Base-by-base conservation (phyloP, 176 grass and related monocot genomes). In the Lolium perenne region DNA sequence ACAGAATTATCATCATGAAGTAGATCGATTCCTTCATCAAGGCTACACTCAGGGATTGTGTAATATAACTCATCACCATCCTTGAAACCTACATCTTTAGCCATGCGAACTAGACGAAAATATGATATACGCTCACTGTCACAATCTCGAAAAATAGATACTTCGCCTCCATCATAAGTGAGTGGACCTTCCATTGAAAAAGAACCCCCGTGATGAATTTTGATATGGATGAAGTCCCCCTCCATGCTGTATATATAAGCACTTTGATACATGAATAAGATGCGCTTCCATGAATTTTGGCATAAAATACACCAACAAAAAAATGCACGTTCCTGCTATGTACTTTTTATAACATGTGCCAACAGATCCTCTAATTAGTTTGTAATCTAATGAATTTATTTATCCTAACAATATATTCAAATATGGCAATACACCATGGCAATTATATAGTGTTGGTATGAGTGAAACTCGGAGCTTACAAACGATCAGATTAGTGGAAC, bases 191-290 rank as follows among this genome's bases (percentile, higher is more conserved):
- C 46, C 46, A 4, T 25, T 74, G 71, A 74, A 74, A 50, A 74
- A 50, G 46, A 74, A 26, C 65, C 65, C 65, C 32, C 32, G 7
- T 69, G 35, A 69, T 40, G 65, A 32, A 40, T 40, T 69, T 69
- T 40, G 35, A 69, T 40, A 69, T 41, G 14, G 65, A 74, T 50
- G 2, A 74, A 26, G 14, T 50, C 71, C 6, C 46, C 21, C n/a
- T 74, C 71, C 71, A 50, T 74, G 48, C n/a, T 49, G n/a, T 74
- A 26, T 47, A 16, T 73, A 16, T 7, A 74, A 74, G 21, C 71
- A 74, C 50, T 50, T 26, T 8, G 4, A 51, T 21, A 50, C 21
- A 50, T 22, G 21, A 15, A 26, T 16, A 20, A 7, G 16, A 49
- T 13, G 11, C 48, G 2, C 7, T 47, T 1, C 6, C 46, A 47